phyloP scores from a whole-genome alignment of 1,139 yeast genomes.

The Hemisphaericaspora lyxosophila region DNA sequence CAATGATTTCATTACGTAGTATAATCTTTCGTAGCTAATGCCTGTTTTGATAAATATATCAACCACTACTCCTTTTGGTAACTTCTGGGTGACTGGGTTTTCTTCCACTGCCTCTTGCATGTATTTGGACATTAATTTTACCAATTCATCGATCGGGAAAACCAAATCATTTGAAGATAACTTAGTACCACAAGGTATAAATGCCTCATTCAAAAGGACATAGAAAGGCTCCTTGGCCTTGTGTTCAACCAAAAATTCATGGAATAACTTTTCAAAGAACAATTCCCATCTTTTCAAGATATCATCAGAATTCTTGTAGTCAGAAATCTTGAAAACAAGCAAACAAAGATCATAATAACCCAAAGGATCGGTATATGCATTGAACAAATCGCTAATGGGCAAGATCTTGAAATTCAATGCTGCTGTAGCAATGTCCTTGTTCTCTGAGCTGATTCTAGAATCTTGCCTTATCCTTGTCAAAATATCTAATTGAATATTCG shows the following conservation, averaged over 20 bases:
- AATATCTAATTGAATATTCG: constrained; percentile 84
- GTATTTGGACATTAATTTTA: constrained; percentile 54
- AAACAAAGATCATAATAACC: constrained; percentile 84
- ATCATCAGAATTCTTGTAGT: constrained; percentile 72
- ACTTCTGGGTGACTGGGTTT: constrained; percentile 42
- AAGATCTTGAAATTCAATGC: constrained; percentile 65
- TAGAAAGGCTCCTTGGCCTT: constrained; percentile 42
- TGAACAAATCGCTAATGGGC: constrained; percentile 76
- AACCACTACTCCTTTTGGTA: constrained; percentile 43
- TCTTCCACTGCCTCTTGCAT: constrained; percentile 38
- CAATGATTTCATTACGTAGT: constrained; percentile 64
- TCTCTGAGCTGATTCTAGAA: constrained; percentile 49
- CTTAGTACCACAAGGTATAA: constrained; percentile 45
- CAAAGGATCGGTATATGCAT: constrained; percentile 82
- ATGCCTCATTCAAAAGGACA: constrained; percentile 36
- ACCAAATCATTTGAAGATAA: constrained; percentile 60
- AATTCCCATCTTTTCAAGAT: constrained; percentile 71
- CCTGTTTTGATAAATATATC: constrained; percentile 80
- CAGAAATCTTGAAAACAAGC: constrained; percentile 77
- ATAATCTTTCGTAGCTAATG: constrained; percentile 66
- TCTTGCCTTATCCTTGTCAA: constrained; percentile 61
- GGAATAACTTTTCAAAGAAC: constrained; percentile 49
- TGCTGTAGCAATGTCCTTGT: constrained; percentile 47
- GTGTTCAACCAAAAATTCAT: constrained; percentile 31
- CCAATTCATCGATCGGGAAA: constrained; percentile 73